Evolutionary conservation across 768 basidiomycete species (phyloP), one percentile per base, ranked within the genome.

Genomic region (Mycena floridula): DNA sequence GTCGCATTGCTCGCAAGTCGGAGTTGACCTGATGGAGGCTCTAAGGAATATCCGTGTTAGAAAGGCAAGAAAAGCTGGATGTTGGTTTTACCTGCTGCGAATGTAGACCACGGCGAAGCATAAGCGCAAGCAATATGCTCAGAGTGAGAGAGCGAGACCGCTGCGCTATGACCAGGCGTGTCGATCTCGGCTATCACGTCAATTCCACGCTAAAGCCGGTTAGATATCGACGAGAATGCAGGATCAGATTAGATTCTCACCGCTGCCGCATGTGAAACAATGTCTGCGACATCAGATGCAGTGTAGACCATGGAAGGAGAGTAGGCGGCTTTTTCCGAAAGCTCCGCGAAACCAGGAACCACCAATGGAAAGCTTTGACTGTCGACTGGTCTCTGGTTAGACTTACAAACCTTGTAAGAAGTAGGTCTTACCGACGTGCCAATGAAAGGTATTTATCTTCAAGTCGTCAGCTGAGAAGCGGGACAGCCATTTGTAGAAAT

Each of bases 1-100:
- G 82, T 82, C 2, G 69, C 72, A 1, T 72, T 57, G 5, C 79
- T 72, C 1, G 83, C 81, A 42, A 93, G 72, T 30, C 85, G 82
- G 9, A 92, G 76, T 56, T 93, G 89, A 0, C 90, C 90, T 0
- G 89, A 76, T 0, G 89, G 90, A 1, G 90, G 89, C 50, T 91
- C 83, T 35, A 18, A 15, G 18, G 18, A 35, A n/a, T n/a, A n/a
- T n/a, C n/a, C n/a, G n/a, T n/a, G n/a, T n/a, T n/a, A n/a, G n/a
- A n/a, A n/a, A n/a, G n/a, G n/a, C n/a, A n/a, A n/a, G n/a, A n/a
- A n/a, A n/a, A n/a, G n/a, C n/a, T n/a, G n/a, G n/a, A n/a, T n/a
- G n/a, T n/a, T n/a, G n/a, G n/a, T n/a, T n/a, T n/a, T n/a, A 35
- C 32, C 32, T 50, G 65, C 72, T 6, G 85, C 85, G 45, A 77